These are phyloP conservation scores for Penicillium nordicum DNA, from an alignment of 2,329 filamentous ascomycete species.

Conservation along the genomic window DNA sequence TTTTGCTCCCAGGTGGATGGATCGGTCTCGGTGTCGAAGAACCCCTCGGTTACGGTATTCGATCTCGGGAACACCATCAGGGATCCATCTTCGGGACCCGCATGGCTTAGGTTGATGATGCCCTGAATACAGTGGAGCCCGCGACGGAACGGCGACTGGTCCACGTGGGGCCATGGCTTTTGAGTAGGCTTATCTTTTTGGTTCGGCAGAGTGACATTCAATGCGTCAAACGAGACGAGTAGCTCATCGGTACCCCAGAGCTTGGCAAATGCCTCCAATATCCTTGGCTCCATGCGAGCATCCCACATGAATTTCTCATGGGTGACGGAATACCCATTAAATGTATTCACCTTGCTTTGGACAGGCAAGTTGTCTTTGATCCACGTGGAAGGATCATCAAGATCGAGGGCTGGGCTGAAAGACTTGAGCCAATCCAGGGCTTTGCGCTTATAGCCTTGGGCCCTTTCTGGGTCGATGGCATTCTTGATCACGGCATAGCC, in stretches of 20 bases:
- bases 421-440: constrained; percentile 20
- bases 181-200: not conserved
- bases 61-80: constrained; percentile 17
- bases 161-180: constrained; percentile 30
- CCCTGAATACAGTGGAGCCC: constrained; percentile 30
- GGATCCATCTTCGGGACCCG: constrained; percentile 21
- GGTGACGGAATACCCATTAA: constrained; percentile 15
- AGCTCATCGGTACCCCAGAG: constrained; percentile 22
- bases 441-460: constrained; percentile 18
- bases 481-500: constrained; percentile 19
- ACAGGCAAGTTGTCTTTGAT: constrained; percentile 13
- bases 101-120: constrained; percentile 20
- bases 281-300: constrained; percentile 16
- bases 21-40: constrained; percentile 31
- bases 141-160: constrained; percentile 27
- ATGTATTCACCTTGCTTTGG: constrained; percentile 16
- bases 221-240: constrained; percentile 19
- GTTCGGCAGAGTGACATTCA: constrained; percentile 22
- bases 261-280: constrained; percentile 19
- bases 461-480: constrained; percentile 15
- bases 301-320: constrained; percentile 26
- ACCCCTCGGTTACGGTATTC: constrained; percentile 28
- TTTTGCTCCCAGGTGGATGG: constrained; percentile 11
- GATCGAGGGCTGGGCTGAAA: constrained; percentile 12
- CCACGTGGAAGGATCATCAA: constrained; percentile 20